Evolutionary conservation across 176 grass and related monocot species (phyloP).

Genomic region (Eremochloa ophiuroides): DNA sequence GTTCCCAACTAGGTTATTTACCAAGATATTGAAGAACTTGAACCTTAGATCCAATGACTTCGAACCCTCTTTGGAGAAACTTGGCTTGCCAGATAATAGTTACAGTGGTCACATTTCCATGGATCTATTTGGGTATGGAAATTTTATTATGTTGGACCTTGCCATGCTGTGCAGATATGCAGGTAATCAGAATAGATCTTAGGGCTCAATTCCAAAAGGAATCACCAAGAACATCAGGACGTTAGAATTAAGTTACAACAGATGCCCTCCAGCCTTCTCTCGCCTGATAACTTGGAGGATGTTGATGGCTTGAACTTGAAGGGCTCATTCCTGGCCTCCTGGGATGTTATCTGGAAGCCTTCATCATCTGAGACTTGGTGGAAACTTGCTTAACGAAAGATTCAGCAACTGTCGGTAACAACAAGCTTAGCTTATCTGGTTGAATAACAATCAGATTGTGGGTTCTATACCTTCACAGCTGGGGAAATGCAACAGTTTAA

Average conservation of each 20-base stretch:
- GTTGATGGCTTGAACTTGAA: constrained; percentile 25
- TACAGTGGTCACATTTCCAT: constrained; percentile 14
- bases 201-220: constrained; percentile 19
- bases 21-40: constrained; percentile 32
- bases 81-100: constrained; percentile 29
- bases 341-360: too few species aligned
- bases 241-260: constrained; percentile 55
- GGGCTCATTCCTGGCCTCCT: neutral
- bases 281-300: constrained; percentile 9
- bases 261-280: constrained; percentile 28
- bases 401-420: too few species aligned
- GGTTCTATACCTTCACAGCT: neutral
- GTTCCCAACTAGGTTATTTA: constrained; percentile 9
- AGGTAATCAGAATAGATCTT: constrained; percentile 35
- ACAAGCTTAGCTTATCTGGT: too few species aligned
- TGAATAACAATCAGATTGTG: neutral
- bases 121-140: neutral
- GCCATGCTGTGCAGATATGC: constrained; percentile 24
- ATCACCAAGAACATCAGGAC: constrained; percentile 25
- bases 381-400: too few species aligned
- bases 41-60: constrained; percentile 50
- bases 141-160: constrained; percentile 39
- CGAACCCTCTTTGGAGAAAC: constrained; percentile 11
- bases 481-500: neutral
- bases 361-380: too few species aligned